Percentiles rank a stretch among this genome's conserved stretches.
Evolutionary conservation across 495 filamentous ascomycete species (phyloP).

Genomic region (Aspergillus kassunensis): DNA sequence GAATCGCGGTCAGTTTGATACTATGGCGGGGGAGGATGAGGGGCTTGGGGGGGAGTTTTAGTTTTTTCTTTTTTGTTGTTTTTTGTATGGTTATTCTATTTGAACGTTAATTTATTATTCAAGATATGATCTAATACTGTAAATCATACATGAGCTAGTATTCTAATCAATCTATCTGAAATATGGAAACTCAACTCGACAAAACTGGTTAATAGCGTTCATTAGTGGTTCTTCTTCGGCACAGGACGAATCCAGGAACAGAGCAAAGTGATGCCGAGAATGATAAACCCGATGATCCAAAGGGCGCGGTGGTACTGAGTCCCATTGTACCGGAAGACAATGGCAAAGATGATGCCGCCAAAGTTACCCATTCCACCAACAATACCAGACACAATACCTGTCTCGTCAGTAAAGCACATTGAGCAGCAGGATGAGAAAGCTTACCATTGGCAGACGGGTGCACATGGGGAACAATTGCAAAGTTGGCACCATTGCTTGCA

Average conservation of each 20-base stretch:
- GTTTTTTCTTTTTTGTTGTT: too few species aligned
- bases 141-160: too few species aligned
- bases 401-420: constrained; percentile 2
- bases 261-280: constrained; percentile 60
- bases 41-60: too few species aligned
- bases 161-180: too few species aligned
- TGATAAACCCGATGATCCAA: constrained; percentile 78
- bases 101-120: too few species aligned
- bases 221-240: constrained; percentile 27
- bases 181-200: too few species aligned
- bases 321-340: constrained; percentile 77
- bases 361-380: constrained; percentile 80
- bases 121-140: too few species aligned
- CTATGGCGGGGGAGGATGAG: background rate
- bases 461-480: constrained; percentile 80
- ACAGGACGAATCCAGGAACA: constrained; percentile 71
- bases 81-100: background rate
- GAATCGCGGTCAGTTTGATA: constrained; percentile 5
- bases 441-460: constrained; percentile 70
- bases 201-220: background rate
- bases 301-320: constrained; percentile 62
- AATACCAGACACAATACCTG: constrained; percentile 67
- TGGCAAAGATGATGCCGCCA: constrained; percentile 79
- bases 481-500: constrained; percentile 81
- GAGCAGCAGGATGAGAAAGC: background rate